A percentile compares a stretch with the other conserved stretches of the same genome.
Evolutionary conservation across 148 eudicot genomes (phyloP).

Genomic region (Bassia scoparia): DNA sequence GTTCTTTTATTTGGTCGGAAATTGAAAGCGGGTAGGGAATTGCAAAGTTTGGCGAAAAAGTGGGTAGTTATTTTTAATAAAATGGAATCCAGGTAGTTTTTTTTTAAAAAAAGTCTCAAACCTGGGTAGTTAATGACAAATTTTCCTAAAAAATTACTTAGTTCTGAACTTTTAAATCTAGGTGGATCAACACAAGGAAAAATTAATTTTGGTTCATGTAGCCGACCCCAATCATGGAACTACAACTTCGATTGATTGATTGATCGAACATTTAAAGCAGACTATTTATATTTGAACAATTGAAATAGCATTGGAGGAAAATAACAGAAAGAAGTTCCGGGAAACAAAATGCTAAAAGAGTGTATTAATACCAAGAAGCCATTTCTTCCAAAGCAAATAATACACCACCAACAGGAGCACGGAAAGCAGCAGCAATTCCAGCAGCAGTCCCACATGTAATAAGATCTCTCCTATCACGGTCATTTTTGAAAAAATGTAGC

Average conservation of each 20-base stretch:
- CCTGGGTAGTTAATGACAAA: too few relatives aligned
- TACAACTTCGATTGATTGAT: too few relatives aligned
- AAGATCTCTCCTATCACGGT: slow-evolving; percentile 84
- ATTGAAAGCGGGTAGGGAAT: too few relatives aligned
- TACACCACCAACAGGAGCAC: slow-evolving; percentile 96
- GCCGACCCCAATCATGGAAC: too few relatives aligned
- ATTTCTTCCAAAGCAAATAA: slow-evolving; percentile 94
- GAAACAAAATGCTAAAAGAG: not conserved
- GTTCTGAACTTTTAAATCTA: not conserved
- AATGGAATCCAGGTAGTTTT: too few relatives aligned
- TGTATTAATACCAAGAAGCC: slow-evolving; percentile 73
- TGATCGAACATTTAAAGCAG: not conserved
- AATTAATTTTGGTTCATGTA: too few relatives aligned
- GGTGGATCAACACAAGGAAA: too few relatives aligned
- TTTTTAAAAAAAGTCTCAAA: too few relatives aligned
- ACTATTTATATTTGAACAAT: not conserved
- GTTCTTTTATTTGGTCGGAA: too few relatives aligned
- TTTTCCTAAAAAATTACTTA: not conserved
- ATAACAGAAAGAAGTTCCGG: not conserved
- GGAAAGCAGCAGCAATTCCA: slow-evolving; percentile 95
- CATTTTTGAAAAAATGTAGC: slow-evolving; percentile 75
- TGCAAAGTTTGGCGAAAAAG: too few relatives aligned
- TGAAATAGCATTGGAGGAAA: not conserved
- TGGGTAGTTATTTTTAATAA: too few relatives aligned
- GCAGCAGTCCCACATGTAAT: slow-evolving; percentile 92